Conservation (phyloP, 2,329 filamentous ascomycete genomes). For the Stenocarpella maydis region DNA sequence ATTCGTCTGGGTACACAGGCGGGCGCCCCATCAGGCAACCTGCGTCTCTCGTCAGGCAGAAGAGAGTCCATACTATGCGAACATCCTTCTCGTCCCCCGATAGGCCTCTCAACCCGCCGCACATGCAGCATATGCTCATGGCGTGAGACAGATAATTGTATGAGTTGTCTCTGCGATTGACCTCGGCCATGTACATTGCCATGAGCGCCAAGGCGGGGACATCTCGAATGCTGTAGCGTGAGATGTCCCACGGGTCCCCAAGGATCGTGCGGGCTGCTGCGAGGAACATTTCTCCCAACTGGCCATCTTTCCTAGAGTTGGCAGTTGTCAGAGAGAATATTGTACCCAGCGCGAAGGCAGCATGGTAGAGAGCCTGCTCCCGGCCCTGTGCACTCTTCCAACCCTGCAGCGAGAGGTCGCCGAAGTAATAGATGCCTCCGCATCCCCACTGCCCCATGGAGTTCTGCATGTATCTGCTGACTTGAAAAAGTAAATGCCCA, state of each 20-base stretch:
- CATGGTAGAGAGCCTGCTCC: constrained; percentile 55
- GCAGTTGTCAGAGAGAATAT: constrained; percentile 44
- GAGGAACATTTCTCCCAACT: constrained; percentile 54
- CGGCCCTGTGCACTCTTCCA: constrained; percentile 38
- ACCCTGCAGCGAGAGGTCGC: constrained; percentile 40
- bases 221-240: constrained; percentile 51
- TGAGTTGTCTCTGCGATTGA: constrained; percentile 57
- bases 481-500: constrained; percentile 48
- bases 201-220: constrained; percentile 56
- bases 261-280: constrained; percentile 53
- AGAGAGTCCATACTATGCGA: constrained; percentile 61
- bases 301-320: constrained; percentile 43
- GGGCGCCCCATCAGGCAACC: constrained; percentile 60
- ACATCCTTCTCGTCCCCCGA: constrained; percentile 53
- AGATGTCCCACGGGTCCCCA: constrained; percentile 57
- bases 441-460: constrained; percentile 51
- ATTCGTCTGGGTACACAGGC: constrained; percentile 55
- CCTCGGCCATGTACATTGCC: constrained; percentile 58
- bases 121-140: constrained; percentile 57
- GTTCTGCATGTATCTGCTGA: constrained; percentile 56
- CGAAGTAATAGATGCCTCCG: constrained; percentile 58
- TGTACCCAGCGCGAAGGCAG: constrained; percentile 52
- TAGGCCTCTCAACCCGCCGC: constrained; percentile 56
- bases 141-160: constrained; percentile 57
- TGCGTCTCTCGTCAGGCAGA: constrained; percentile 57